phyloP scores from a whole-genome alignment of 192 early-diverging fungal species.

The Chytriomyces confervae region DNA sequence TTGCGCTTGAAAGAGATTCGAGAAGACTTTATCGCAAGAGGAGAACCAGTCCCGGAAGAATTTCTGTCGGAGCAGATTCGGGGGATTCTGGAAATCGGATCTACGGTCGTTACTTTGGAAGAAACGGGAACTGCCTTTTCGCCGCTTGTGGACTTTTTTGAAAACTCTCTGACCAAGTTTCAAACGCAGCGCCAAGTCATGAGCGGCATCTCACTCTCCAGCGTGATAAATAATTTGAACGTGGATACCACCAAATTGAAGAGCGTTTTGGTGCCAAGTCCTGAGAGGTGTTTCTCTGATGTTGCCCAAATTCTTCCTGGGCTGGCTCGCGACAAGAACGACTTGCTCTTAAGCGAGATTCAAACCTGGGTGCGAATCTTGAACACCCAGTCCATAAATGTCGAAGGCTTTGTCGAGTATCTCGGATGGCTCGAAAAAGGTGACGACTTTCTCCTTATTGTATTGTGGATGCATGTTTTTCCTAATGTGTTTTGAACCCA shows the following conservation, averaged over 20 bases:
- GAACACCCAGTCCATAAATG: slow-evolving; percentile 56
- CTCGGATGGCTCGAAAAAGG: slow-evolving; percentile 64
- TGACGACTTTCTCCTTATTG: slow-evolving; percentile 33
- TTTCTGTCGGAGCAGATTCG: background rate
- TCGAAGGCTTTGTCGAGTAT: slow-evolving; percentile 70
- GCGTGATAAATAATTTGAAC: slow-evolving; percentile 58
- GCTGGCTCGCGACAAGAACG: slow-evolving; percentile 65
- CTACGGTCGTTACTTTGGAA: slow-evolving; percentile 35
- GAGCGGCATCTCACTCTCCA: slow-evolving; percentile 47
- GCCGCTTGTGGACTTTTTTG: slow-evolving; percentile 60
- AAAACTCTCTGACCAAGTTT: slow-evolving; percentile 51
- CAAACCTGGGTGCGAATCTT: slow-evolving; percentile 64
- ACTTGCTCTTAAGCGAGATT: slow-evolving; percentile 61
- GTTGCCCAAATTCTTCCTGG: slow-evolving; percentile 62
- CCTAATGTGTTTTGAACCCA: slow-evolving; percentile 8
- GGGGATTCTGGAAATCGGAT: slow-evolving; percentile 44
- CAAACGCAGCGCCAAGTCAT: slow-evolving; percentile 54
- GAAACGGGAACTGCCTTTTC: slow-evolving; percentile 48
- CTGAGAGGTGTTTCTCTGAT: slow-evolving; percentile 64
- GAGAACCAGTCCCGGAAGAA: slow-evolving; percentile 16
- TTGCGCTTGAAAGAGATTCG: slow-evolving; percentile 9
- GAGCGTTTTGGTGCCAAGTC: slow-evolving; percentile 61
- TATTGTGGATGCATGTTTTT: slow-evolving; percentile 16
- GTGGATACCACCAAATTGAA: slow-evolving; percentile 62
- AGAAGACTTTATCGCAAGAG: slow-evolving; percentile 11